Percentiles rank a stretch among this genome's conserved stretches.
phyloP scores from a whole-genome alignment of 1,284 basidiomycete genomes.

The Flammula alnicola region DNA sequence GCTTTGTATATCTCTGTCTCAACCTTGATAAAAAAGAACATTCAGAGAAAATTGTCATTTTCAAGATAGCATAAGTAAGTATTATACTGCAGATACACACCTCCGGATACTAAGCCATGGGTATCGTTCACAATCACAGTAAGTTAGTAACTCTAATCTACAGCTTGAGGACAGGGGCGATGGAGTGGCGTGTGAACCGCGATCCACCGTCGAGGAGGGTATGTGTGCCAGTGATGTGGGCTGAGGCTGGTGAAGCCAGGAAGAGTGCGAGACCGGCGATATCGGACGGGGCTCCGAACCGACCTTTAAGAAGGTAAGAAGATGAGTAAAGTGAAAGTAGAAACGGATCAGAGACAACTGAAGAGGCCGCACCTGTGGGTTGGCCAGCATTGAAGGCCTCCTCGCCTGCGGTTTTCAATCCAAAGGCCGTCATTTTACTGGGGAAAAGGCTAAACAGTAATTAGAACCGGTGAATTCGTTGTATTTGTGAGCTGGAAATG shows the following conservation, averaged over 20 bases:
- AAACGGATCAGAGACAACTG: background rate
- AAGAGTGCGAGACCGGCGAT: slow-evolving; percentile 79
- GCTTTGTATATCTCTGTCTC: too few relatives aligned
- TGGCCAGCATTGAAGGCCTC: slow-evolving; percentile 56
- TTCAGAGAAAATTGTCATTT: too few relatives aligned
- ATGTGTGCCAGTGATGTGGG: slow-evolving; percentile 77
- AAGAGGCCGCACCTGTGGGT: slow-evolving; percentile 58
- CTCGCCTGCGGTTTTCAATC: slow-evolving; percentile 62
- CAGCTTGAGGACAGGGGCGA: slow-evolving; percentile 46
- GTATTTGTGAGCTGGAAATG: too few relatives aligned
- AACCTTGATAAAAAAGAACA: too few relatives aligned
- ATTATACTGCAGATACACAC: too few relatives aligned
- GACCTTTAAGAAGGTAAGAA: slow-evolving; percentile 45
- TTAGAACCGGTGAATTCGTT: too few relatives aligned
- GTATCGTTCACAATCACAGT: too few relatives aligned
- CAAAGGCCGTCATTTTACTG: slow-evolving; percentile 86
- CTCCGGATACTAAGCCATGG: too few relatives aligned
- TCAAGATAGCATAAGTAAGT: too few relatives aligned
- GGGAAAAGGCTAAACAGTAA: slow-evolving; percentile 67
- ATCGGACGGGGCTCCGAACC: slow-evolving; percentile 71
- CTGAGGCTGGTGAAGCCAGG: slow-evolving; percentile 71
- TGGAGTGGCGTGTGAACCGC: slow-evolving; percentile 34
- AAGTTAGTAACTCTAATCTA: slow-evolving; percentile 24
- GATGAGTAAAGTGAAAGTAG: background rate
- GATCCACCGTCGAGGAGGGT: slow-evolving; percentile 74